phyloP scores from a whole-genome alignment of 2,329 filamentous ascomycete species.

The Colletotrichum limetticola region DNA sequence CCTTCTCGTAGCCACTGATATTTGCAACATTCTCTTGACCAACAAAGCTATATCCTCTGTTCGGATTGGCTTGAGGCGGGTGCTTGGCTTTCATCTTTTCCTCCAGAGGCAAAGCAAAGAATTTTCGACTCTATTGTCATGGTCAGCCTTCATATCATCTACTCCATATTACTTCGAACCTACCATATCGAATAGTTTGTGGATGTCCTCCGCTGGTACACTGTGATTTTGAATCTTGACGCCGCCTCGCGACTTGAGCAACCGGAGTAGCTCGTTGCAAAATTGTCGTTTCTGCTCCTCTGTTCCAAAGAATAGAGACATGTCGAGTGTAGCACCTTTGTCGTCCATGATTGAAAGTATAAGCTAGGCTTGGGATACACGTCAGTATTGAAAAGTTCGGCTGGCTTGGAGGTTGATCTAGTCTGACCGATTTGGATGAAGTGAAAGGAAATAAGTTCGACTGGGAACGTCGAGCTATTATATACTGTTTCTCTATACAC shows the following conservation, averaged over 20 bases:
- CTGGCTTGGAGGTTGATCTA: no score
- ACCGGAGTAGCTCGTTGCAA: conserved; percentile 38
- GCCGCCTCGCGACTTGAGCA: conserved; percentile 34
- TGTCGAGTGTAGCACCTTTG: conserved; percentile 38
- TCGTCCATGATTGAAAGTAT: not conserved
- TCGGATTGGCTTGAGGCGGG: conserved; percentile 41
- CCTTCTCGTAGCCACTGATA: conserved; percentile 40
- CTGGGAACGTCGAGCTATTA: no score
- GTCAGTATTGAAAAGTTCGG: no score
- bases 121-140: conserved; percentile 1
- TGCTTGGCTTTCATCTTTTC: conserved; percentile 44
- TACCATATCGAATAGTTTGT: conserved; percentile 37
- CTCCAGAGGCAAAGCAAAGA: conserved; percentile 38
- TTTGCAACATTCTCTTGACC: conserved; percentile 42
- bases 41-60: conserved; percentile 44
- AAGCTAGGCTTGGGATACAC: no score
- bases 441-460: no score
- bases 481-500: no score
- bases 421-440: no score
- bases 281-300: conserved; percentile 39
- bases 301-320: conserved; percentile 44
- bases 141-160: not conserved
- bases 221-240: conserved; percentile 42
- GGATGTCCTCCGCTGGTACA: conserved; percentile 38
- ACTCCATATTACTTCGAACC: not conserved